A percentile compares a stretch with the other conserved stretches of the same genome.
These are phyloP conservation scores for Pichia gijzeniarum DNA, from an alignment of 805 yeast species.

Conservation along the genomic window DNA sequence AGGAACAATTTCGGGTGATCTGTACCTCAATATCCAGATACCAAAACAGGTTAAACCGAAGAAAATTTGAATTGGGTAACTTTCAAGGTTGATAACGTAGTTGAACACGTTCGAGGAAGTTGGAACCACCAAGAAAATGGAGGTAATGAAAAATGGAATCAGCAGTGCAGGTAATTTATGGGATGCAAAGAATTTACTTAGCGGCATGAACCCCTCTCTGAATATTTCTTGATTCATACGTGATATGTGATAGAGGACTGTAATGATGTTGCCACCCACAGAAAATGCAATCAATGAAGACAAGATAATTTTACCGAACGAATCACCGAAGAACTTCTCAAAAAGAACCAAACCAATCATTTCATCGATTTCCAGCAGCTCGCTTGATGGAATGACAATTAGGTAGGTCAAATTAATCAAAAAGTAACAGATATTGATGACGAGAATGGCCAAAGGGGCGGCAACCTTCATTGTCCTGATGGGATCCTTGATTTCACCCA, in stretches of 20 bases:
- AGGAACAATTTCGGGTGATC: slow-evolving; percentile 43
- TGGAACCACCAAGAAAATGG: slow-evolving; percentile 37
- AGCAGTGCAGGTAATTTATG: slow-evolving; percentile 44
- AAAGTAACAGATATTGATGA: slow-evolving; percentile 39
- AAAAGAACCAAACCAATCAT: slow-evolving; percentile 47
- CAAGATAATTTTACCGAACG: slow-evolving; percentile 41
- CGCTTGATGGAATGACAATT: slow-evolving; percentile 43
- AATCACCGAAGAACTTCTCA: slow-evolving; percentile 43
- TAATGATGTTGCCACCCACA: slow-evolving; percentile 51
- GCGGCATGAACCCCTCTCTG: slow-evolving; percentile 49
- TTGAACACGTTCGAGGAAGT: slow-evolving; percentile 44
- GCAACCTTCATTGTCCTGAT: slow-evolving; percentile 45
- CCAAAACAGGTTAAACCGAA: slow-evolving; percentile 51
- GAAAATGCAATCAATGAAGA: slow-evolving; percentile 46
- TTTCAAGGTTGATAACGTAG: slow-evolving; percentile 45
- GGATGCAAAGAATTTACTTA: slow-evolving; percentile 43
- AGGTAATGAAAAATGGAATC: slow-evolving; percentile 38
- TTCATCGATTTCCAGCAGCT: slow-evolving; percentile 39
- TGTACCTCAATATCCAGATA: slow-evolving; percentile 45
- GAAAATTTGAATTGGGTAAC: slow-evolving; percentile 46
- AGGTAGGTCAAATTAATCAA: slow-evolving; percentile 46
- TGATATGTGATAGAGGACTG: slow-evolving; percentile 46
- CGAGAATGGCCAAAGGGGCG: slow-evolving; percentile 41
- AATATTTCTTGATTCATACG: slow-evolving; percentile 52
- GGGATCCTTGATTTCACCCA: slow-evolving; percentile 51